A percentile compares a stretch with the other conserved stretches of the same genome.
phyloP scores from a whole-genome alignment of 805 yeast species.

The Kodamaea laetipori region DNA sequence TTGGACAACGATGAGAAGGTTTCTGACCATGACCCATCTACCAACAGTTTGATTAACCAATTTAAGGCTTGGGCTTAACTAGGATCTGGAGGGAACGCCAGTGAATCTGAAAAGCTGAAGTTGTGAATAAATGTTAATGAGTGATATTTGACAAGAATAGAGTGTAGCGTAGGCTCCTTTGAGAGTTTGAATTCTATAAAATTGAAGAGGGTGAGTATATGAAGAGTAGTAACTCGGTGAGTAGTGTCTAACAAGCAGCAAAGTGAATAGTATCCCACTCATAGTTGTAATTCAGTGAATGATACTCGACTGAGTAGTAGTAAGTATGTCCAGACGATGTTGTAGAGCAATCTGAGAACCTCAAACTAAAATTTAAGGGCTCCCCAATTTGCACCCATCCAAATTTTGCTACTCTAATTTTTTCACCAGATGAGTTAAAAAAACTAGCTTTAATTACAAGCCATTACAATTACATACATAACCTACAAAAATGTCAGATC shows the following conservation, averaged over 20 bases:
- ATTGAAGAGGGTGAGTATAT: neutral
- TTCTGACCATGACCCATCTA: slow-evolving; percentile 81
- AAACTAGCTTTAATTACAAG: no score
- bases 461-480: no score
- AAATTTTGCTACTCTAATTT: neutral
- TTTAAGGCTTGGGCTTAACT: slow-evolving; percentile 77
- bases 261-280: no score
- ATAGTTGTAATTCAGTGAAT: no score
- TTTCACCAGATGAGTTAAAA: slow-evolving; percentile 6
- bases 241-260: no score
- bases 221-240: no score
- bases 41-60: slow-evolving; percentile 91
- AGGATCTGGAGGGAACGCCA: neutral
- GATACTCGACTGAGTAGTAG: no score
- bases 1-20: slow-evolving; percentile 62
- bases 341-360: no score
- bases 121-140: slow-evolving; percentile 7
- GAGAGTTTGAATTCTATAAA: no score
- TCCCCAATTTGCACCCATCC: slow-evolving; percentile 1
- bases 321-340: no score
- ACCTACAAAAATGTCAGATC: slow-evolving; percentile 8
- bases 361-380: neutral
- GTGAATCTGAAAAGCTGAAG: slow-evolving; percentile 10
- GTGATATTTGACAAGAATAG: no score
- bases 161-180: neutral